Percentiles rank a stretch among this genome's conserved stretches.
Evolutionary conservation across 1,139 yeast species (phyloP).

Genomic region (Yamadazyma pseudoaaseri): DNA sequence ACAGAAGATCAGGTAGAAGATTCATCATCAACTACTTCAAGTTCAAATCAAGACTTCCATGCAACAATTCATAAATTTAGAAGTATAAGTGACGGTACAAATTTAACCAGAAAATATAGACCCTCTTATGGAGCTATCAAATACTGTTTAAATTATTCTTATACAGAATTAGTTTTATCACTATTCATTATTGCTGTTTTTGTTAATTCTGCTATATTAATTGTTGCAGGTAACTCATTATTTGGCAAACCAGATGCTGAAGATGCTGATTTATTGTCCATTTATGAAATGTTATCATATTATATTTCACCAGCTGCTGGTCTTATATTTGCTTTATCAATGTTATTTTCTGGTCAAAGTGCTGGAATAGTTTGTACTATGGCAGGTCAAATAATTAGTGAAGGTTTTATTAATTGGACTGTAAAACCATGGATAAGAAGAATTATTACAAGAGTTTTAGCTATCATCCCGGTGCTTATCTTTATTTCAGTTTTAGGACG

Average conservation of each 20-base stretch:
- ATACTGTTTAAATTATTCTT: slow-evolving; percentile 65
- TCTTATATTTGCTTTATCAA: slow-evolving; percentile 72
- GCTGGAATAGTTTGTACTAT: slow-evolving; percentile 82
- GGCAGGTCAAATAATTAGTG: slow-evolving; percentile 84
- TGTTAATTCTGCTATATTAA: slow-evolving; percentile 74
- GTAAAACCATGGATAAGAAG: slow-evolving; percentile 74
- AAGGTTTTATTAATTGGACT: slow-evolving; percentile 79
- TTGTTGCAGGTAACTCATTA: slow-evolving; percentile 73
- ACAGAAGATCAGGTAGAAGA: slow-evolving; percentile 5
- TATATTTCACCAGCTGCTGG: slow-evolving; percentile 74
- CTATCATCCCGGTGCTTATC: slow-evolving; percentile 68
- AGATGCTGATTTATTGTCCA: slow-evolving; percentile 73
- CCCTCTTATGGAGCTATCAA: slow-evolving; percentile 67
- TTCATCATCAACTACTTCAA: slow-evolving; percentile 6
- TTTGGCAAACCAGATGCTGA: slow-evolving; percentile 63
- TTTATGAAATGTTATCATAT: slow-evolving; percentile 55
- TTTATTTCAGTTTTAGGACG: slow-evolving; percentile 66
- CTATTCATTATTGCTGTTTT: slow-evolving; percentile 73
- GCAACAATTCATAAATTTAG: slow-evolving; percentile 28
- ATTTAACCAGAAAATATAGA: slow-evolving; percentile 37
- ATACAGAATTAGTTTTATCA: slow-evolving; percentile 63
- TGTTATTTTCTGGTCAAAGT: slow-evolving; percentile 73
- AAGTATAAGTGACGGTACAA: slow-evolving; percentile 37
- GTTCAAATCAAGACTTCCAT: slow-evolving; percentile 17
- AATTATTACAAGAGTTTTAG: slow-evolving; percentile 66